Evolutionary conservation across 805 yeast species (phyloP).

Genomic region (Kluyveromyces starmeri): DNA sequence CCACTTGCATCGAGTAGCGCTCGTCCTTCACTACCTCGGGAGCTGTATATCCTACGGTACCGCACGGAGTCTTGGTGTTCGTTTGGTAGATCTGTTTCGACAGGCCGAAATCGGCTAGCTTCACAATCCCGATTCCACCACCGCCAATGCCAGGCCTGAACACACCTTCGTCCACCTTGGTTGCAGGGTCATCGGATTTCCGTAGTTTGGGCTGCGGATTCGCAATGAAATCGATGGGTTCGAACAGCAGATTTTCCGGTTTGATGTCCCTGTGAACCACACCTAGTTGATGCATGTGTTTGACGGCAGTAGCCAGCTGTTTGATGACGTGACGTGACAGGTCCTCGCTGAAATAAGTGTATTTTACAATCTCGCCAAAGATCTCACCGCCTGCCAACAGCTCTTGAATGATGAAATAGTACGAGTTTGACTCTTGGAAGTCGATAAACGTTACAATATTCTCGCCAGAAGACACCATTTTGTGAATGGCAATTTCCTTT

Average conservation of each 20-base stretch:
- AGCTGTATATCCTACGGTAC: constrained; percentile 97
- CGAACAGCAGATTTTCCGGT: constrained; percentile 67
- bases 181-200: constrained; percentile 55
- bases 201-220: constrained; percentile 33
- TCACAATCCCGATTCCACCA: constrained; percentile 83
- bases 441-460: constrained; percentile 58
- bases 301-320: constrained; percentile 56
- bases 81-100: constrained; percentile 84
- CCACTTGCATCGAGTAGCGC: constrained; percentile 86
- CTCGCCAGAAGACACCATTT: constrained; percentile 42
- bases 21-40: constrained; percentile 96
- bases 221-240: constrained; percentile 48
- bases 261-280: constrained; percentile 79
- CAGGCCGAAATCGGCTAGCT: constrained; percentile 91
- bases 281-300: constrained; percentile 66
- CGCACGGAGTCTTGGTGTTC: constrained; percentile 95
- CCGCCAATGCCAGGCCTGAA: constrained; percentile 78
- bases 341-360: constrained; percentile 58
- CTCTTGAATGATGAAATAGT: constrained; percentile 66
- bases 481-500: constrained; percentile 70
- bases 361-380: constrained; percentile 57
- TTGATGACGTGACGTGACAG: constrained; percentile 52
- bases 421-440: constrained; percentile 51
- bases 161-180: constrained; percentile 80
- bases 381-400: constrained; percentile 71